These are phyloP conservation scores for Aspergillus avenaceus DNA, from an alignment of 495 filamentous ascomycete species.

Conservation along the genomic window DNA sequence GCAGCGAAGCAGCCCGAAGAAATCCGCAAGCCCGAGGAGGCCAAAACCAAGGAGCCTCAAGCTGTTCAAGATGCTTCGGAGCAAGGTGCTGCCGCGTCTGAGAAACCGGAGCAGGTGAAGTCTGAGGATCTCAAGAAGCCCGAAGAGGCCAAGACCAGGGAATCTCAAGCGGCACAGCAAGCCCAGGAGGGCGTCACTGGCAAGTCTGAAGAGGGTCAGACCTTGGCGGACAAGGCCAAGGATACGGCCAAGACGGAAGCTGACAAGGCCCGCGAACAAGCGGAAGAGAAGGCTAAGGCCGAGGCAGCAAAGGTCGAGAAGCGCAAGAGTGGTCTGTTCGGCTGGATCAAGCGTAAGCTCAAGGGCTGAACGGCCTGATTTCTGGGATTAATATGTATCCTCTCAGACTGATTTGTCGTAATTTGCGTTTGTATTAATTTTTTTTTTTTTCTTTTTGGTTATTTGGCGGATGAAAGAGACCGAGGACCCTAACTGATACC, in stretches of 20 bases:
- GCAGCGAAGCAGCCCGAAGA: background rate
- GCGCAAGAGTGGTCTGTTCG: conserved; percentile 23
- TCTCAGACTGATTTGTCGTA: background rate
- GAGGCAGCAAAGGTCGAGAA: conserved; percentile 17
- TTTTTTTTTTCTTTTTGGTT: conserved; percentile 2
- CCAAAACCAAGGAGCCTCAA: conserved; percentile 6
- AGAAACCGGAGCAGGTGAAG: background rate
- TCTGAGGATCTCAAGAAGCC: conserved; percentile 4
- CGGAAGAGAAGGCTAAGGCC: conserved; percentile 8
- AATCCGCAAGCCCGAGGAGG: conserved; percentile 8
- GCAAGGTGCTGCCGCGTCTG: conserved; percentile 3
- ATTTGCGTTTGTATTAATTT: conserved; percentile 8
- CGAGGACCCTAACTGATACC: conserved; percentile 9
- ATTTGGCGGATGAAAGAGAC: conserved; percentile 5
- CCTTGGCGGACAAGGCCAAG: conserved; percentile 6
- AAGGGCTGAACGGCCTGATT: conserved; percentile 16
- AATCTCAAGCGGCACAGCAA: conserved; percentile 3
- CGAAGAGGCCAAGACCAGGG: conserved; percentile 8
- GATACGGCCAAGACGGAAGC: conserved; percentile 10
- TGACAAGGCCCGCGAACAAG: conserved; percentile 10
- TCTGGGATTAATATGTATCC: background rate
- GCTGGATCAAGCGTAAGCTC: conserved; percentile 27
- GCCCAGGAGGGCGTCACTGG: conserved; percentile 4
- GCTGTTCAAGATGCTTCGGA: conserved; percentile 4
- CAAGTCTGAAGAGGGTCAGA: conserved; percentile 11